A percentile compares a stretch with the other conserved stretches of the same genome.
Evolutionary conservation across 257 asterid genomes (phyloP).

Genomic region (Haberlea rhodopensis): DNA sequence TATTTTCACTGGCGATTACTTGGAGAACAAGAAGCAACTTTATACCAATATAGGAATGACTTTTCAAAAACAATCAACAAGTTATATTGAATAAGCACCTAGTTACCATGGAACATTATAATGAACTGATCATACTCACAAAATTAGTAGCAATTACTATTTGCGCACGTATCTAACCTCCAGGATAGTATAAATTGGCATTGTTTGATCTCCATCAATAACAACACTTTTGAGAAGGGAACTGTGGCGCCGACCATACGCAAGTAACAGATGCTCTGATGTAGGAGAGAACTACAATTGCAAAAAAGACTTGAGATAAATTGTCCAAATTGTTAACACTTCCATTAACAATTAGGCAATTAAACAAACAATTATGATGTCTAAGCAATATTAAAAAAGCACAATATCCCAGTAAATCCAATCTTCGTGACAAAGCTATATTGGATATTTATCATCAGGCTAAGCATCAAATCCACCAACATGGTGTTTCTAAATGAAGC

Average conservation of each 20-base stretch:
- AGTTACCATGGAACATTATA: conserved; percentile 6
- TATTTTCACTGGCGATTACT: background rate
- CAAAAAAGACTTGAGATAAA: conserved; percentile 24
- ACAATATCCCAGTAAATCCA: conserved; percentile 15
- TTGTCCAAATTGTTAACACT: conserved; percentile 1
- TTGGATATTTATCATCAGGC: conserved; percentile 1
- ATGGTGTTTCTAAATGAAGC: conserved; percentile 11
- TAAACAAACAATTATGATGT: conserved; percentile 1
- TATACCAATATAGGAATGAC: background rate
- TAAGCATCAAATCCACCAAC: conserved; percentile 17
- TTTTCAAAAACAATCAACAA: background rate
- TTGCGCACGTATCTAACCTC: conserved; percentile 50
- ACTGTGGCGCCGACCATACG: conserved; percentile 91
- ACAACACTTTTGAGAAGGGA: conserved; percentile 92
- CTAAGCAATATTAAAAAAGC: conserved; percentile 2
- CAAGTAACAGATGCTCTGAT: conserved; percentile 91
- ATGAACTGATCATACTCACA: background rate
- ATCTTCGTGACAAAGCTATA: conserved; percentile 1
- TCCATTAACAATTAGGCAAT: conserved; percentile 5
- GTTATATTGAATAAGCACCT: background rate
- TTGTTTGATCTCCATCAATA: conserved; percentile 79
- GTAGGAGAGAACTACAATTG: conserved; percentile 87
- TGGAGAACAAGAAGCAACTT: background rate
- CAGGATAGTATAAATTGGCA: conserved; percentile 81
- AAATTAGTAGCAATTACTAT: conserved; percentile 8